Evolutionary conservation across 352 stramenopile species (phyloP).

Genomic region (Pythium utonaiense): DNA sequence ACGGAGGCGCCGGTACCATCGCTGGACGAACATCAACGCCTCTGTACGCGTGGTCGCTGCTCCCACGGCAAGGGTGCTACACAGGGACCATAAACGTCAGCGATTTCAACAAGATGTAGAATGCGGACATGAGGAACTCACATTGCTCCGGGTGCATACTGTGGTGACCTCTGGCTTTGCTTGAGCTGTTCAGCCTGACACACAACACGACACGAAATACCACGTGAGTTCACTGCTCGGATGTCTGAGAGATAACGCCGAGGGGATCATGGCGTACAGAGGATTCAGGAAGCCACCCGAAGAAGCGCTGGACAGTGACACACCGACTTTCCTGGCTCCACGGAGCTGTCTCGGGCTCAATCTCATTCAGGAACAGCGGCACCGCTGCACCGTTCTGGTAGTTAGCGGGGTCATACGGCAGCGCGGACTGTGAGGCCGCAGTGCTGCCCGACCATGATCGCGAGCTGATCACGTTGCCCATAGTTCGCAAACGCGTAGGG

Average conservation of each 20-base stretch:
- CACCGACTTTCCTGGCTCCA: conserved; percentile 60
- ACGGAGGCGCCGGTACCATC: conserved; percentile 44
- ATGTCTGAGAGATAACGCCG: too few species aligned
- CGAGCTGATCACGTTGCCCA: conserved; percentile 26
- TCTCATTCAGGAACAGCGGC: conserved; percentile 50
- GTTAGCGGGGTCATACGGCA: neutral
- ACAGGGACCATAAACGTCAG: too few species aligned
- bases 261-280: conserved; percentile 13
- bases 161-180: conserved; percentile 20
- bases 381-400: neutral
- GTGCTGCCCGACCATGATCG: neutral
- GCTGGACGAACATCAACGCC: conserved; percentile 15
- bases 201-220: too few species aligned
- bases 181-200: conserved; percentile 26
- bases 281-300: conserved; percentile 56
- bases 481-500: neutral
- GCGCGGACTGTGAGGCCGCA: conserved; percentile 5
- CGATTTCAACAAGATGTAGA: too few species aligned
- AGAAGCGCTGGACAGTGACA: conserved; percentile 49
- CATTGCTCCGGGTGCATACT: conserved; percentile 19
- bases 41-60: neutral
- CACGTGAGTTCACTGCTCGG: too few species aligned
- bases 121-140: conserved; percentile 15
- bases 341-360: conserved; percentile 35
- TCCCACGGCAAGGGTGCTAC: too few species aligned